These are phyloP conservation scores for Melanogaster broomeanus DNA, from an alignment of 768 basidiomycete genomes.

Conservation along the genomic window DNA sequence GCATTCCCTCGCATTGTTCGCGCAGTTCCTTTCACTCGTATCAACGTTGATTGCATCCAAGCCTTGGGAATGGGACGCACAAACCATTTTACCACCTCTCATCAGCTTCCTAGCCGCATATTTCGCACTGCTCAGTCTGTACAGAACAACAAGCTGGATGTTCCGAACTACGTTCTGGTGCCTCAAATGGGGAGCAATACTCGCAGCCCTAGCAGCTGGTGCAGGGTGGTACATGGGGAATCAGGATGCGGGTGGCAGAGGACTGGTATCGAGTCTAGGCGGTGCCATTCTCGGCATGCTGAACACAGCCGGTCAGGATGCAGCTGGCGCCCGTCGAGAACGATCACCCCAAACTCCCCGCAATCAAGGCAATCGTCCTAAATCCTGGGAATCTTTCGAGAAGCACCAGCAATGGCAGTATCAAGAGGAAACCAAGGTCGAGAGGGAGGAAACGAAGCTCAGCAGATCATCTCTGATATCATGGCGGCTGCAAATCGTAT, in stretches of 20 bases:
- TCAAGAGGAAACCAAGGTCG: constrained; percentile 24
- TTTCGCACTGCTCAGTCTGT: constrained; percentile 72
- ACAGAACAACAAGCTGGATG: constrained; percentile 78
- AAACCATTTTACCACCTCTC: constrained; percentile 71
- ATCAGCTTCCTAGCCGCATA: constrained; percentile 74
- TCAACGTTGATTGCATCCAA: constrained; percentile 48
- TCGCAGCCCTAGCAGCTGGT: constrained; percentile 54
- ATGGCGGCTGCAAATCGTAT: constrained; percentile 33
- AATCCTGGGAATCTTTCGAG: constrained; percentile 69
- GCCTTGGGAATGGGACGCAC: constrained; percentile 64
- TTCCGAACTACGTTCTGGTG: constrained; percentile 67
- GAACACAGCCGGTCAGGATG: constrained; percentile 38
- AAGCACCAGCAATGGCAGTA: constrained; percentile 63
- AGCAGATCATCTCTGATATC: constrained; percentile 50
- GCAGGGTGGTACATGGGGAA: constrained; percentile 55
- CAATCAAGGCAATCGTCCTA: constrained; percentile 35
- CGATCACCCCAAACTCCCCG: constrained; percentile 10
- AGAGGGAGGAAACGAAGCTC: constrained; percentile 37
- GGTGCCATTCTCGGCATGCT: constrained; percentile 44
- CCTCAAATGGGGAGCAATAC: constrained; percentile 73
- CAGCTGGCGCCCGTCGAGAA: constrained; percentile 26
- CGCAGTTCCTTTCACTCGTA: constrained; percentile 50
- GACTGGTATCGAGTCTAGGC: constrained; percentile 40
- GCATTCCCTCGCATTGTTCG: constrained; percentile 50
- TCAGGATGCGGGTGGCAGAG: constrained; percentile 34